Evolutionary conservation across 2,329 filamentous ascomycete species (phyloP).

Genomic region (Penicillium verrucosum): DNA sequence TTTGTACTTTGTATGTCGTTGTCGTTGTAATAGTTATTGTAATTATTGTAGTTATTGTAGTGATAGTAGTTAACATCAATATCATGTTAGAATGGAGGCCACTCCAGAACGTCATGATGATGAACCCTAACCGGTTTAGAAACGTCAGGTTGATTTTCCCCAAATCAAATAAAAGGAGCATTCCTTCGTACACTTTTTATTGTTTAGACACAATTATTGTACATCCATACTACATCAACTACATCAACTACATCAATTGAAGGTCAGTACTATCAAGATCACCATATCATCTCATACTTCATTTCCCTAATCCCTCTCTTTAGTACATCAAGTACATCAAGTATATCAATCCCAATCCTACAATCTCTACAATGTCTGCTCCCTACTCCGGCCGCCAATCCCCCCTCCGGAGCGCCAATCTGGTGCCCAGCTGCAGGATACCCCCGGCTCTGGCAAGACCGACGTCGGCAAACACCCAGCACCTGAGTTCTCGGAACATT

Average conservation of each 20-base stretch:
- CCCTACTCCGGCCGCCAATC: constrained; percentile 69
- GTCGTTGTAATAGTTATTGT: no score
- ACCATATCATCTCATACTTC: background rate
- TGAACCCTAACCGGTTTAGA: constrained; percentile 22
- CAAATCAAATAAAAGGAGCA: background rate
- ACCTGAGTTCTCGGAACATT: constrained; percentile 14
- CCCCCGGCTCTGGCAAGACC: constrained; percentile 57
- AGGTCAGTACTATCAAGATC: background rate
- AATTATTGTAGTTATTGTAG: background rate
- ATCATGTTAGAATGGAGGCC: background rate
- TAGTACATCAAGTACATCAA: background rate
- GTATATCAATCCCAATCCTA: background rate
- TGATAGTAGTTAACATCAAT: no score
- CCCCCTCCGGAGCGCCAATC: constrained; percentile 65
- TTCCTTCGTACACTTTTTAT: background rate
- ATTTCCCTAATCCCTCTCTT: background rate
- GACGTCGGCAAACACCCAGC: constrained; percentile 40
- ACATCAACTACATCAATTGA: background rate
- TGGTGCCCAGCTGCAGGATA: constrained; percentile 60
- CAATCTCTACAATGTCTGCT: constrained; percentile 53
- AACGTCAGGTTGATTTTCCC: constrained; percentile 14
- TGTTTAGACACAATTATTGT: background rate
- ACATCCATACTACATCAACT: background rate
- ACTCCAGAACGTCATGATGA: constrained; percentile 31
- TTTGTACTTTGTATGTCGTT: background rate